phyloP scores from a whole-genome alignment of 352 stramenopile species.

The Pythium scleroteichum region DNA sequence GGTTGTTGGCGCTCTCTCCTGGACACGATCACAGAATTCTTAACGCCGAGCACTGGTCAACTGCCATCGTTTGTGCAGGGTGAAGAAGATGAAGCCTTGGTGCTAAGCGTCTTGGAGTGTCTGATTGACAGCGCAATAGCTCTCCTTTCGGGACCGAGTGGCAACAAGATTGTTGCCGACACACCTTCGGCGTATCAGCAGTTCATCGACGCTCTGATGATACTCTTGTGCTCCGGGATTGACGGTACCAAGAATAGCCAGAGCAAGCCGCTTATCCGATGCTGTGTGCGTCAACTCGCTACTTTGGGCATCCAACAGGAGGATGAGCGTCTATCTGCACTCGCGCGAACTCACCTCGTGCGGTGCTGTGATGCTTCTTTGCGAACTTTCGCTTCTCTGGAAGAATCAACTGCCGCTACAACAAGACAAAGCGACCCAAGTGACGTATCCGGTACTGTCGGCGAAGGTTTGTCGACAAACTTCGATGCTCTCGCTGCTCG shows the following conservation, averaged over 20 bases:
- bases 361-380: constrained; percentile 60
- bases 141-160: constrained; percentile 34
- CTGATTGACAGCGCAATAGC: constrained; percentile 71
- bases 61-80: constrained; percentile 59
- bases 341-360: constrained; percentile 59
- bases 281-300: constrained; percentile 75
- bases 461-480: not conserved
- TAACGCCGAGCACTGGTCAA: constrained; percentile 52
- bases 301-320: constrained; percentile 70
- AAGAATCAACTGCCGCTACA: constrained; percentile 23
- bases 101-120: constrained; percentile 75
- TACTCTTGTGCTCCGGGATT: constrained; percentile 60
- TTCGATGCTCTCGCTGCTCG: constrained; percentile 34
- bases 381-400: constrained; percentile 42
- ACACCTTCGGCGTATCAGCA: constrained; percentile 24
- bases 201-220: constrained; percentile 59
- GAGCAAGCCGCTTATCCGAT: constrained; percentile 65
- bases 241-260: constrained; percentile 41
- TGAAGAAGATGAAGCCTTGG: constrained; percentile 77
- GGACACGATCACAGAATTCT: constrained; percentile 61
- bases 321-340: constrained; percentile 44
- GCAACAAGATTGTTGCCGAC: constrained; percentile 28
- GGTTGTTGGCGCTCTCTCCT: constrained; percentile 59
- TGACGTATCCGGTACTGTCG: not conserved
- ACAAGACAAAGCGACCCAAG: constrained; percentile 1